Evolutionary conservation across 345 rosid species (phyloP), one percentile per base, ranked within the genome.

Genomic region (Ailanthus altissimus): DNA sequence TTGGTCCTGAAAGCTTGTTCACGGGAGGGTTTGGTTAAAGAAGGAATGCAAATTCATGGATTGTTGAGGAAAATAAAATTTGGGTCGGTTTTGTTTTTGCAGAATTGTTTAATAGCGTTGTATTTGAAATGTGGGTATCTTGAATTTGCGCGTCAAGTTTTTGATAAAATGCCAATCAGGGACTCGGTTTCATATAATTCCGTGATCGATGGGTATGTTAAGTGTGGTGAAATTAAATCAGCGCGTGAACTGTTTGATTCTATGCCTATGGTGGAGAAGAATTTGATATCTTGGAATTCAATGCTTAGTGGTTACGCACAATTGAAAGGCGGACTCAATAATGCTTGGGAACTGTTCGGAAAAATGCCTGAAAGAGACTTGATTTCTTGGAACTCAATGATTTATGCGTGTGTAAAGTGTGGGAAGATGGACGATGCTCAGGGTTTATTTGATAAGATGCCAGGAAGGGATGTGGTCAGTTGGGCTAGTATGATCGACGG

Each of bases 281-380:
- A 87, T 77, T 58, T 88, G 74, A 84, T 88, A 26, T 66, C 93
- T 25, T 92, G 93, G 97, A 90, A 90, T 80, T 87, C 84, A n/a
- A 81, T 92, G 83, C 75, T 92, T n/a, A 76, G 86, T 10, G 97
- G 93, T 3, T 83, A 79, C 46, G 83, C 81, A 26, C 85, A 81
- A 42, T 68, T 20, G 16, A 77, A 68, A 61, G 83, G 82, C 15
- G 87, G 90, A 8, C 72, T 89, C 57, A 26, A 70, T 42, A 3
- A 75, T 45, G 92, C 93, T 18, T 73, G 79, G 78, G 72, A 85
- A 21, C 45, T 90, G 79, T 90, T 92, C 38, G 83, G 70, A 56
- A 81, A 81, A 76, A 88, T 88, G 91, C 91, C 89, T 36, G 84
- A 81, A 43, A 84, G 85, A 77, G 91, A 88, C 69, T 28, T 81